These are phyloP conservation scores for Alopecurus myosuroides DNA, from an alignment of 176 grass and related monocot genomes.

Conservation along the genomic window DNA sequence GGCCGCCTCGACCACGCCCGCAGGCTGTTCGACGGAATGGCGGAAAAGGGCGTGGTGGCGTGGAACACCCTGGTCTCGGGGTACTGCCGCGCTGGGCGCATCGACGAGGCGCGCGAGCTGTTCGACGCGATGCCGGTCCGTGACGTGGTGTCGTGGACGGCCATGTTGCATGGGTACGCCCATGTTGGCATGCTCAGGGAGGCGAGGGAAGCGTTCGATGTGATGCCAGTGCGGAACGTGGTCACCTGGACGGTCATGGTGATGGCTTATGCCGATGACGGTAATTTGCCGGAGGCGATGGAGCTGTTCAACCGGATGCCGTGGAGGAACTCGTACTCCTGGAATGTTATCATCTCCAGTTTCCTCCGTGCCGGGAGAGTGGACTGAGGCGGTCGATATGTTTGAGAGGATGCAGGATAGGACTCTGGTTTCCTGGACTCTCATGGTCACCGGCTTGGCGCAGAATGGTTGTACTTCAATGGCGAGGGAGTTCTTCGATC, in stretches of 20 bases:
- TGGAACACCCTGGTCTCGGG: background rate
- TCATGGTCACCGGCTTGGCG: slow-evolving; percentile 59
- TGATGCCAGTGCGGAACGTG: slow-evolving; percentile 47
- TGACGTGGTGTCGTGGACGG: slow-evolving; percentile 45
- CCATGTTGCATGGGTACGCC: slow-evolving; percentile 38
- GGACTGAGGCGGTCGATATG: background rate
- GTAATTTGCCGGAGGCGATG: slow-evolving; percentile 8
- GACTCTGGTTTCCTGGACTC: slow-evolving; percentile 65
- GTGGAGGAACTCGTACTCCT: slow-evolving; percentile 20
- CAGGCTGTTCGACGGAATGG: slow-evolving; percentile 23
- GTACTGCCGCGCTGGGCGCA: slow-evolving; percentile 22
- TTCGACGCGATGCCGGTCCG: background rate
- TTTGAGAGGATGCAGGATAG: background rate
- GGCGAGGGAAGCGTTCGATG: slow-evolving; percentile 44
- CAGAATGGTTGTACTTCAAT: slow-evolving; percentile 31
- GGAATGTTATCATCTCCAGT: slow-evolving; percentile 37
- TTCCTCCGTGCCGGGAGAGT: background rate
- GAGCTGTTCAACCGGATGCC: slow-evolving; percentile 38
- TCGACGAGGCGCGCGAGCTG: slow-evolving; percentile 24
- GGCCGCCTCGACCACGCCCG: slow-evolving; percentile 15
- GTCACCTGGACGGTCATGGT: slow-evolving; percentile 46
- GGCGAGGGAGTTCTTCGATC: slow-evolving; percentile 49
- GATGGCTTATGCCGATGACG: slow-evolving; percentile 17
- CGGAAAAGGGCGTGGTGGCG: background rate
- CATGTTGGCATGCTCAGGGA: slow-evolving; percentile 31